These are phyloP conservation scores for Paramecium octaurelia DNA, from an alignment of 73 alveolate genomes.

Conservation along the genomic window DNA sequence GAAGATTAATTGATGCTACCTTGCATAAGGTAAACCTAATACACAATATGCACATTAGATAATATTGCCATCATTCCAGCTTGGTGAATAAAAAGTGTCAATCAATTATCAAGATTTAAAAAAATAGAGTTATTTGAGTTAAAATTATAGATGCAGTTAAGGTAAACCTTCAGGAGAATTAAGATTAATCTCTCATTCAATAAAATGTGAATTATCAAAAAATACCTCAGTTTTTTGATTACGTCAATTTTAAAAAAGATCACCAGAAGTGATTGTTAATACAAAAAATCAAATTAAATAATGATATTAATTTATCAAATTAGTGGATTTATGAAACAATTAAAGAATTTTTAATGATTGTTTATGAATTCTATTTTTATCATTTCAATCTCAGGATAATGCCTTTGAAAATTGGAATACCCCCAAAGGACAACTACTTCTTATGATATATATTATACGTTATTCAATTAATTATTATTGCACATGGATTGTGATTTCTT, in stretches of 20 bases:
- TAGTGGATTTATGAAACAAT: background rate
- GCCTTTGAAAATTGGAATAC: constrained; percentile 15
- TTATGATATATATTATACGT: background rate
- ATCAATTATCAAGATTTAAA: background rate
- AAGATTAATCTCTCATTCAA: background rate
- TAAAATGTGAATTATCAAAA: background rate
- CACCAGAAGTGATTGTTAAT: background rate
- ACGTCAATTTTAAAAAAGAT: background rate
- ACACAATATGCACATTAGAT: no score
- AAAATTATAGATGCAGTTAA: no score
- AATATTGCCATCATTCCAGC: background rate
- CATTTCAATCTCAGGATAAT: background rate
- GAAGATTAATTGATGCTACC: no score
- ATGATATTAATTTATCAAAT: background rate
- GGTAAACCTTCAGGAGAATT: no score
- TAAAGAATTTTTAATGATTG: background rate
- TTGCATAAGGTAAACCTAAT: no score
- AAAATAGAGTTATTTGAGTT: background rate
- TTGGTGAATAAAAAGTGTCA: background rate
- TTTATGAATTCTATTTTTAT: background rate
- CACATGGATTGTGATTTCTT: background rate
- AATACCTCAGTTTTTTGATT: background rate
- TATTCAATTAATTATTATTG: background rate
- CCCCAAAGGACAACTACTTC: background rate
- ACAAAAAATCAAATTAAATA: background rate